Evolutionary conservation across 176 grass and related monocot species (phyloP), one percentile per base, ranked within the genome.

Genomic region (Carex pumila): DNA sequence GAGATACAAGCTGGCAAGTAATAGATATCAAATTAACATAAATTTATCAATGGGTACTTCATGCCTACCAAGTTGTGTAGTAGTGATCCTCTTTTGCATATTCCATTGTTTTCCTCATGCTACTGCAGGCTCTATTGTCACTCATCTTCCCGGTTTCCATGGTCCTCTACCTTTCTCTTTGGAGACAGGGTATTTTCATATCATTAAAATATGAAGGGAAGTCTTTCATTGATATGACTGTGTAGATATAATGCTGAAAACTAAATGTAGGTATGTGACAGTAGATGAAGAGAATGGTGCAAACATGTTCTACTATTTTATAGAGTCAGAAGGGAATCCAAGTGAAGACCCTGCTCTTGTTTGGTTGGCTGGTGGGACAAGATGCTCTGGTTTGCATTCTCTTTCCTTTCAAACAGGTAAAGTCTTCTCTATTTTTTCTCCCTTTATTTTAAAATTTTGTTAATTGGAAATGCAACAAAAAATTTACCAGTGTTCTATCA

Each of bases 271-370:
- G 45, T 92, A 94, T 59, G 79, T 88, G 29, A 12, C 0, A 12
- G 86, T 92, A 69, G 93, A 87, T 17, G 88, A 92, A 11, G 79
- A 50, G 41, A 87, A 86, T 1, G 88, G 84, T 3, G 37, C 69
- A 3, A 77, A 92, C 71, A 84, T 94, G 50, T 94, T 94, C 86
- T 94, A 94, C 88, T 94, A 94, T 14, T 92, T 90, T 65, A 57
- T 90, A 5, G 71, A 86, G 60, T 90, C 93, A 3, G 86, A 95
- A 81, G 36, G 88, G 52, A 89, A 54, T 7, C 93, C 93, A 2
- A 11, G 49, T 30, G 65, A 45, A 7, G 93, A 91, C 18, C 75
- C 88, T 0, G 5, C 90, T 3, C 0, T 91, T 7, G 43, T 94
- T 0, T 91, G 90, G 89, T 74, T 88, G 9, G 18, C 82, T 0